Evolutionary conservation across 257 asterid genomes (phyloP), one percentile per base, ranked within the genome.

Genomic region (Solanum pinnatisectum): DNA sequence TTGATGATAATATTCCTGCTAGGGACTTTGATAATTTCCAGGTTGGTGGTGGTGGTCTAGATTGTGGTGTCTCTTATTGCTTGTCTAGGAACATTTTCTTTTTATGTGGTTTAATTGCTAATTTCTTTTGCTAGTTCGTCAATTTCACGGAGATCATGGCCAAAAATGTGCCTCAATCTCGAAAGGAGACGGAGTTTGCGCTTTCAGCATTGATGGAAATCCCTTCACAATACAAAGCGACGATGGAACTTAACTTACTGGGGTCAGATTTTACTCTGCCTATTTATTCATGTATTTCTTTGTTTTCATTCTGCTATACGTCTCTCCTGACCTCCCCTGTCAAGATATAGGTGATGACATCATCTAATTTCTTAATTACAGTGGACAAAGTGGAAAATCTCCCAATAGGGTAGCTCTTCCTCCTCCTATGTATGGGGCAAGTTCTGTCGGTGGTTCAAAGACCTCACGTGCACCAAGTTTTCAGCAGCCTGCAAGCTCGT

Each of bases 121-220:
- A 78, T 79, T 83, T 71, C 70, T 82, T 83, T 49, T 83, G 87
- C 88, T 93, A 97, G 99, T 97, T 97, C 89, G 99, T 97, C 89
- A 97, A 97, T 89, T 97, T 96, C 90, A 95, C 99, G 2, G 98
- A 95, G 71, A 97, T 97, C 10, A 97, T 97, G 99, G 89, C 96
- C 22, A 97, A 96, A 91, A 90, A 91, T 65, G 91, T 89, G n/a
- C 93, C 91, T 79, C 98, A 90, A 83, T 42, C 95, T 67, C 94
- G 98, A 23, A 97, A 97, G 88, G 99, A 97, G 94, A 94, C 99
- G 2, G 97, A 96, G 88, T 97, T 97, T 87, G 99, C 99, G 70
- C 98, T 97, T 86, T 79, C 99, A 56, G 95, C 99, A 25, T 89
- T 97, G 90, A 97, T 97, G 99, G 99, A 97, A 91, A 93, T 97